phyloP scores from a whole-genome alignment of 2,329 filamentous ascomycete species.

The Orbilia blumenaviensis region DNA sequence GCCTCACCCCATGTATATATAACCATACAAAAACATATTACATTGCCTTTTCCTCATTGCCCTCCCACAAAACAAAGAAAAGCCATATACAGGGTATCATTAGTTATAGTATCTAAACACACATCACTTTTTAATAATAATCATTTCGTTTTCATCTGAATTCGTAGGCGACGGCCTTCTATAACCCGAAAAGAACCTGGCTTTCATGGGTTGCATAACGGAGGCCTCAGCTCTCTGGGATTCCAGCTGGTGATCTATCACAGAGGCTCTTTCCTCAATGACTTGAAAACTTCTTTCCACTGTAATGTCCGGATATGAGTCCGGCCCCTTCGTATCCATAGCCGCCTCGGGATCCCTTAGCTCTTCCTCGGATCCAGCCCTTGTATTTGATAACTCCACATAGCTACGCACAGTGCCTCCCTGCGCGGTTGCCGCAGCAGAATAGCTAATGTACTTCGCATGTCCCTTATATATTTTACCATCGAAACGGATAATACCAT shows the following conservation, averaged over 20 bases:
- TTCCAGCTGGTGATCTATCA: constrained; percentile 42
- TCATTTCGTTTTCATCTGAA: constrained; percentile 33
- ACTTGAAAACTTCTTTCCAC: constrained; percentile 51
- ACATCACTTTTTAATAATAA: constrained; percentile 39
- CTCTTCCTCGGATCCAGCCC: constrained; percentile 28
- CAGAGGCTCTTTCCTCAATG: constrained; percentile 43
- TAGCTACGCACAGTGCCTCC: constrained; percentile 25
- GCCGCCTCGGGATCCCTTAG: background rate
- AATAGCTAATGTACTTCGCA: constrained; percentile 52
- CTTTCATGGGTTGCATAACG: constrained; percentile 5
- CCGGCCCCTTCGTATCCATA: constrained; percentile 2
- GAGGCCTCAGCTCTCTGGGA: constrained; percentile 16
- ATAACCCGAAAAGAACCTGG: constrained; percentile 29
- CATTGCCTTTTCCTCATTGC: background rate
- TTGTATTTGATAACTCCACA: constrained; percentile 33
- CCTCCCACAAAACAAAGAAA: background rate
- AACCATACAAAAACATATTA: constrained; percentile 7
- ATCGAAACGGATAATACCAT: constrained; percentile 41
- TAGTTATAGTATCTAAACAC: background rate
- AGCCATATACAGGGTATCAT: constrained; percentile 17
- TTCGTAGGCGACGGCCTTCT: constrained; percentile 20
- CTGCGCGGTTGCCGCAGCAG: constrained; percentile 36
- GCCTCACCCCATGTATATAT: constrained; percentile 8
- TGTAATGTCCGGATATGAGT: constrained; percentile 48
- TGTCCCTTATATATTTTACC: constrained; percentile 48